Base-by-base conservation (phyloP, 2,329 filamentous ascomycete genomes). In the Stemphylium vesicarium region DNA sequence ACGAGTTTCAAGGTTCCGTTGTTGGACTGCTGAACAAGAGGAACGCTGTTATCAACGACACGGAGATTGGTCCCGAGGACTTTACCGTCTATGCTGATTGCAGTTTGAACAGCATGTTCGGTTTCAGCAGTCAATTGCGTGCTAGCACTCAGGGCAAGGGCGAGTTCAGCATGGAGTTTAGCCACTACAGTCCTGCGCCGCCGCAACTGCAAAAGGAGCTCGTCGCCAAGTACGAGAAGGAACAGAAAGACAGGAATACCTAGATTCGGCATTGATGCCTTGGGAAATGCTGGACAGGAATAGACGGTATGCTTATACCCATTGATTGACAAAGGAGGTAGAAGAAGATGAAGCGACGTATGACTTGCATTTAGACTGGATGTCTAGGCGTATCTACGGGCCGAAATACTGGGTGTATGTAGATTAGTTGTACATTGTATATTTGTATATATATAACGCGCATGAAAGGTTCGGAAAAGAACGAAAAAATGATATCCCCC, bases 81-180 rank as follows among this genome's bases (percentile, higher is more conserved):
- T 98, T 99, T 72, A 96, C 91, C 5, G 84, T 98, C 54, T 86
- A 88, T 51, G 93, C 92, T 22, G 95, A 98, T 79, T 96, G 92
- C 81, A 93, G 89, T 75, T 79, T 99, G 75, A 96, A 98, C 76
- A 87, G 89, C 75, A 99, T 99, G 95, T 99, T 99, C 75, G 95
- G 95, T 60, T 98, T 99, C 80, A 93, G 88, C 70, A 91, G 88
- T 37, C 91, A 96, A 78, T 79, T 99, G 64, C 86, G 95, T 67
- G 95, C 95, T 12, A 91, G 93, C 18, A 98, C 93, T 2, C 95
- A 99, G 80, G 95, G 95, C 59, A 99, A 99, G 84, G 95, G 95
- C 70, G 95, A 99, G 81, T 99, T 97, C 74, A 90, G 85, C 70
- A 98, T 99, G 95, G 95, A 99, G 79, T 99, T 99, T 72, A 95